Conservation (phyloP, 2,329 filamentous ascomycete species). For the Fusarium sp. region DNA sequence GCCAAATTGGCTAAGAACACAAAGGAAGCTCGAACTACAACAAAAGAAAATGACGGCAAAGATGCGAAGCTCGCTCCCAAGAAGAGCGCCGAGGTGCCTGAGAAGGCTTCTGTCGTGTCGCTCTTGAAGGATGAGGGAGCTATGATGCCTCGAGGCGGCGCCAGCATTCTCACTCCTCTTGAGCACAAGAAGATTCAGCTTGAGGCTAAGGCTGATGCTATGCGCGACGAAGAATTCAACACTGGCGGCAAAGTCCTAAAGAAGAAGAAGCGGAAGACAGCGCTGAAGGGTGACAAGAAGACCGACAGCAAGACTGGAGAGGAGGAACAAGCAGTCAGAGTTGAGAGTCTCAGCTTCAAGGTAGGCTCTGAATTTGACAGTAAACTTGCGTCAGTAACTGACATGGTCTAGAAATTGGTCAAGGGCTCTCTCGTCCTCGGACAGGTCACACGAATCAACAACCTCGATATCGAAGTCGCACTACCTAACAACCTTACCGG, state of each 20-base stretch:
- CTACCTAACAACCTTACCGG: conserved; percentile 94
- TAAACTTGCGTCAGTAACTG: conserved; percentile 34
- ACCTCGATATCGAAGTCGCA: conserved; percentile 81
- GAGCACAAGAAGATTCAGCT: conserved; percentile 97
- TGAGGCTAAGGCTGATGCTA: conserved; percentile 90
- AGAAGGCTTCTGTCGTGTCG: conserved; percentile 57
- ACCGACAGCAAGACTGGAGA: conserved; percentile 56
- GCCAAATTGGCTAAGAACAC: conserved; percentile 62
- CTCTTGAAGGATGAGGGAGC: conserved; percentile 82
- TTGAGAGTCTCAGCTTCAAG: conserved; percentile 92
- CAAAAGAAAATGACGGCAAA: conserved; percentile 54
- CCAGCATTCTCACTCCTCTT: conserved; percentile 88
- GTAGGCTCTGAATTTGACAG: conserved; percentile 59
- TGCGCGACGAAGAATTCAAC: conserved; percentile 82
- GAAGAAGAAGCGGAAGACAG: conserved; percentile 71
- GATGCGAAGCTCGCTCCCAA: conserved; percentile 51
- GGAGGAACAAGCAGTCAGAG: conserved; percentile 72
- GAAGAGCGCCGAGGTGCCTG: conserved; percentile 48
- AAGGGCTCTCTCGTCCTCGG: conserved; percentile 90
- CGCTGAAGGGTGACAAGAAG: conserved; percentile 65
- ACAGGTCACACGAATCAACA: conserved; percentile 84
- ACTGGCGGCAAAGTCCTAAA: conserved; percentile 59
- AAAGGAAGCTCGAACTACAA: conserved; percentile 62
- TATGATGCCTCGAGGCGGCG: conserved; percentile 92
- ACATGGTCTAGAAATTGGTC: conserved; percentile 74